Percentiles rank a stretch among this genome's conserved stretches.
Evolutionary conservation across 768 basidiomycete genomes (phyloP).

Genomic region (Galerina sulciceps): DNA sequence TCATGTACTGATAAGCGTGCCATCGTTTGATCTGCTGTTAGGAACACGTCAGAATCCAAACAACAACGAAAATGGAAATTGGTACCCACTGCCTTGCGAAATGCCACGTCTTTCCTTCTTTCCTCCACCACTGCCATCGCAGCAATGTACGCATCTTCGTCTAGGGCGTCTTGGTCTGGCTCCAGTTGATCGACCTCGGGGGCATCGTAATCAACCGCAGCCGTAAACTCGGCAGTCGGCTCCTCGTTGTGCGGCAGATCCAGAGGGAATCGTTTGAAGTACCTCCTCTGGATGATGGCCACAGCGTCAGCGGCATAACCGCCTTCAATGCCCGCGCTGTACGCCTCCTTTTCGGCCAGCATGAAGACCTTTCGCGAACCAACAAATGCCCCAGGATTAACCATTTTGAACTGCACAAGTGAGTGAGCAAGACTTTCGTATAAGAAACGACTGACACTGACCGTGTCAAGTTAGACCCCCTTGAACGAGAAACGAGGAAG

Average conservation of each 20-base stretch:
- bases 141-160: neutral
- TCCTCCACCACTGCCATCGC: neutral
- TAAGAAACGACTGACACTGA: too few relatives aligned
- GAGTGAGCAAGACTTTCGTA: too few relatives aligned
- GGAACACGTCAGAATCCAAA: neutral
- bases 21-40: slow-evolving; percentile 12
- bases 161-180: neutral
- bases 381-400: neutral
- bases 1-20: neutral
- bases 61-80: neutral
- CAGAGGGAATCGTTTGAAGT: slow-evolving; percentile 8
- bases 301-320: neutral
- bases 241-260: slow-evolving; percentile 7
- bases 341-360: neutral
- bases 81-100: neutral
- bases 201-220: neutral
- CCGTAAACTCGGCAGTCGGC: neutral
- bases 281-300: slow-evolving; percentile 4
- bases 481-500: too few relatives aligned
- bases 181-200: neutral
- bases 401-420: neutral
- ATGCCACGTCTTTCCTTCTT: neutral
- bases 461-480: too few relatives aligned
- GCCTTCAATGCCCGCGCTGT: neutral
- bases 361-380: neutral